Evolutionary conservation across 78 protist genomes (phyloP).

Genomic region (Guillardia theta): DNA sequence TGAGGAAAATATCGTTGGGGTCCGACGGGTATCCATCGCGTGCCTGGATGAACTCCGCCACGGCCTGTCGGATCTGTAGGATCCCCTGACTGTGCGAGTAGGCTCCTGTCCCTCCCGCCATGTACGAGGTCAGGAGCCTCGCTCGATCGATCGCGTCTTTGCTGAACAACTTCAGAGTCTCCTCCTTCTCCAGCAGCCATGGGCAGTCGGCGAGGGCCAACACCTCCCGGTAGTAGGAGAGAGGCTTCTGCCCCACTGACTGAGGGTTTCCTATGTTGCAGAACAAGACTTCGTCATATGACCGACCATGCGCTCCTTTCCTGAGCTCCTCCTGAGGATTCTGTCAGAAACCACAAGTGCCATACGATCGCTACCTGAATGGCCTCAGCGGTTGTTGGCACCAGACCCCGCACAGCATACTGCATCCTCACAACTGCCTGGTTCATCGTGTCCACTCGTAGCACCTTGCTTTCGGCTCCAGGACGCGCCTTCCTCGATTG

Average conservation of each 20-base stretch:
- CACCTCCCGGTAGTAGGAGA: slow-evolving; percentile 93
- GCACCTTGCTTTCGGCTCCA: too few species aligned
- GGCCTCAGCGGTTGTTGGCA: neutral
- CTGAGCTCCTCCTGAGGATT: neutral
- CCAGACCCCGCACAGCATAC: neutral
- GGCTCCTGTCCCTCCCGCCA: slow-evolving; percentile 79
- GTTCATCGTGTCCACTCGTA: neutral
- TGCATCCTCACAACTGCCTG: neutral
- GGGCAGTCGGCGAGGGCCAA: slow-evolving; percentile 25
- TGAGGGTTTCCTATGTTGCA: slow-evolving; percentile 99
- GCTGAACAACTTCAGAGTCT: slow-evolving; percentile 55
- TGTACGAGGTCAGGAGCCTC: neutral
- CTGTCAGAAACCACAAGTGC: neutral
- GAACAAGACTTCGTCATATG: slow-evolving; percentile 60
- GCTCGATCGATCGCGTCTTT: slow-evolving; percentile 84
- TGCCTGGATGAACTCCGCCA: slow-evolving; percentile 83
- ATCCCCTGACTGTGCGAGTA: slow-evolving; percentile 92
- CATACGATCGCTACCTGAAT: neutral
- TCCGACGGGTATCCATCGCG: slow-evolving; percentile 61
- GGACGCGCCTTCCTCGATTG: too few species aligned
- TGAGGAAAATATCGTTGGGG: slow-evolving; percentile 83
- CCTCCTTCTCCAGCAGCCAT: neutral
- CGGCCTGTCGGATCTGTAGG: slow-evolving; percentile 63
- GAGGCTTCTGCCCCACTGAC: slow-evolving; percentile 86
- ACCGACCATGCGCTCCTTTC: neutral